phyloP scores from a whole-genome alignment of 1,284 basidiomycete genomes.

The Irpex rosettiformis region DNA sequence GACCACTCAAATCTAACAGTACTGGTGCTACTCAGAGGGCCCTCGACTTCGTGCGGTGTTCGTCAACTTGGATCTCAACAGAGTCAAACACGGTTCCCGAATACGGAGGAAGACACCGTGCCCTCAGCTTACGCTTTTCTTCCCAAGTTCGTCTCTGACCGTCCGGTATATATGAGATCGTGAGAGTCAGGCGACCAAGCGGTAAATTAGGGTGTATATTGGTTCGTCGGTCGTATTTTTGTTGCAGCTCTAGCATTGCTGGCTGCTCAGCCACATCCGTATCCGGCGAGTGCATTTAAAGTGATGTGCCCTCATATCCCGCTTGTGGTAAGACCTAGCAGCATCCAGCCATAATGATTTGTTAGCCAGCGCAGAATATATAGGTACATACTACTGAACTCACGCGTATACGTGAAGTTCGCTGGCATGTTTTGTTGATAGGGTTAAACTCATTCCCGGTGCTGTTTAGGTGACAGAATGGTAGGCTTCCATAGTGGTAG shows the following conservation, averaged over 20 bases:
- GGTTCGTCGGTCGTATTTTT: slow-evolving; percentile 49
- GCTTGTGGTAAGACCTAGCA: slow-evolving; percentile 34
- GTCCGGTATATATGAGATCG: slow-evolving; percentile 42
- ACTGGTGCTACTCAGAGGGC: no score
- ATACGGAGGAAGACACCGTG: slow-evolving; percentile 37
- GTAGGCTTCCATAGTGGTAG: slow-evolving; percentile 26
- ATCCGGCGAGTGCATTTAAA: slow-evolving; percentile 40
- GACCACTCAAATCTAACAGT: no score
- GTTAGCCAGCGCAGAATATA: neutral
- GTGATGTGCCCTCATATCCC: slow-evolving; percentile 40
- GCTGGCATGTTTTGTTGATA: slow-evolving; percentile 42
- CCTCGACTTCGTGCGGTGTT: no score
- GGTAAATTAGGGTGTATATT: slow-evolving; percentile 44
- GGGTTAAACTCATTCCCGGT: slow-evolving; percentile 44
- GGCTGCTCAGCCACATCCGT: slow-evolving; percentile 41
- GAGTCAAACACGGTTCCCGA: slow-evolving; percentile 27
- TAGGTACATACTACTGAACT: slow-evolving; percentile 10
- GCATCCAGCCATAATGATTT: neutral
- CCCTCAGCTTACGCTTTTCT: slow-evolving; percentile 32
- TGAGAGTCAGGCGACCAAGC: slow-evolving; percentile 44
- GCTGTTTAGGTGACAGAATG: slow-evolving; percentile 27
- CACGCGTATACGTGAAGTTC: slow-evolving; percentile 38
- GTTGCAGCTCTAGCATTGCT: slow-evolving; percentile 45
- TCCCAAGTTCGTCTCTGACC: slow-evolving; percentile 30
- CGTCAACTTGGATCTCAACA: no score